A percentile compares a stretch with the other conserved stretches of the same genome.
phyloP scores from a whole-genome alignment of 176 grass and related monocot genomes.

The Phyllostachys edulis region DNA sequence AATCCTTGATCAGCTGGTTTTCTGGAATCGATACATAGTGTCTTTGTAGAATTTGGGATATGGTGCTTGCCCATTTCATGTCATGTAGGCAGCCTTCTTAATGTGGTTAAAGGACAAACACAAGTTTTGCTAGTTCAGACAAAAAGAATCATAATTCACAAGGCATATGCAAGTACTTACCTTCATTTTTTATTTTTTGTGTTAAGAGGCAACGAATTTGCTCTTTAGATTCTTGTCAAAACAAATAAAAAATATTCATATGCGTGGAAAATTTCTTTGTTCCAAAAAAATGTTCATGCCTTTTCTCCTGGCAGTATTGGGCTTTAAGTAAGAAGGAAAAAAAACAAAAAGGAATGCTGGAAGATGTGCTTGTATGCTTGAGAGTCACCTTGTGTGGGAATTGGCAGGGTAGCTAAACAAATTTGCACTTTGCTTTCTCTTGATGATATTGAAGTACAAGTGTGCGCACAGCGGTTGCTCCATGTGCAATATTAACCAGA shows the following conservation, averaged over 20 bases:
- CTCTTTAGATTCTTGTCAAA: neutral
- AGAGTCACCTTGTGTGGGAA: slow-evolving; percentile 33
- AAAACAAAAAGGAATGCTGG: slow-evolving; percentile 73
- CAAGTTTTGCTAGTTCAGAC: neutral
- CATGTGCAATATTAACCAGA: no score
- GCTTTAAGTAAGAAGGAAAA: slow-evolving; percentile 28
- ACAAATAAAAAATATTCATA: neutral
- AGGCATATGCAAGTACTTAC: neutral
- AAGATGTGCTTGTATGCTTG: slow-evolving; percentile 77
- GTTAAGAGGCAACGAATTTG: neutral
- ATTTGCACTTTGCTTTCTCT: slow-evolving; percentile 29
- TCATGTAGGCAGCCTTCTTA: neutral
- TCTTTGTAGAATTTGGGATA: neutral
- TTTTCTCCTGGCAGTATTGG: slow-evolving; percentile 22
- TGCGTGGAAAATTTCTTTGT: neutral
- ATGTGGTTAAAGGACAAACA: neutral
- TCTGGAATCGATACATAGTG: neutral
- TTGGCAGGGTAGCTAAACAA: slow-evolving; percentile 20
- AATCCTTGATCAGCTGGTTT: neutral
- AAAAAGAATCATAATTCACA: neutral
- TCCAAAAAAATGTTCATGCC: neutral
- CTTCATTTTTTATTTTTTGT: neutral
- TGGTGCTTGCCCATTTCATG: neutral
- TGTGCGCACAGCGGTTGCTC: slow-evolving; percentile 22
- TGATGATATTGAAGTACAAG: slow-evolving; percentile 43